phyloP scores from a whole-genome alignment of 148 eudicot genomes.

The Rheum nobile region DNA sequence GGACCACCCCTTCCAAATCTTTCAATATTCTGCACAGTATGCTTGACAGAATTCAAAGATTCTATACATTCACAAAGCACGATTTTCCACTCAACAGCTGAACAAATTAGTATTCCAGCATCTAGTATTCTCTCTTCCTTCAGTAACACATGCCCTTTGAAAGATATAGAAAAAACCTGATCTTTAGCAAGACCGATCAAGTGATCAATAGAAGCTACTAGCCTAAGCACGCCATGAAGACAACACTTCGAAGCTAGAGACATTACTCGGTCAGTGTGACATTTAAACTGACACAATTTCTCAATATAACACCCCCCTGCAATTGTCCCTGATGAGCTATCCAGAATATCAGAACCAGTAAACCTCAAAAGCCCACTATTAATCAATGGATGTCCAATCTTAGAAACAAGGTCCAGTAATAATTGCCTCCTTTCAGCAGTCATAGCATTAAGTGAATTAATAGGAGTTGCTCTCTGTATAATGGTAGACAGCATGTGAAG shows the following conservation, averaged over 20 bases:
- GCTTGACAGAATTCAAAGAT: constrained; percentile 38
- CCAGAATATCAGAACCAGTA: constrained; percentile 16
- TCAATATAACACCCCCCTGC: constrained; percentile 27
- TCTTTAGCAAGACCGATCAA: constrained; percentile 38
- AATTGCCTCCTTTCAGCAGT: constrained; percentile 24
- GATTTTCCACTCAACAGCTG: constrained; percentile 28
- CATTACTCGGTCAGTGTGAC: constrained; percentile 32
- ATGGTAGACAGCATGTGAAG: constrained; percentile 53
- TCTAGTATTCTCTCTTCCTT: constrained; percentile 37
- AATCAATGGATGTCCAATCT: constrained; percentile 39
- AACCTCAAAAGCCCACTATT: constrained; percentile 40
- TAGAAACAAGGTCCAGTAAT: constrained; percentile 62
- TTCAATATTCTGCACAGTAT: constrained; percentile 38
- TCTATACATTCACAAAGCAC: constrained; percentile 34
- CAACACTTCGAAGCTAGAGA: constrained; percentile 61
- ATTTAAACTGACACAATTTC: constrained; percentile 44
- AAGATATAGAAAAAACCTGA: constrained; percentile 12
- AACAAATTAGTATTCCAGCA: constrained; percentile 41
- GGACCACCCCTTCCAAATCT: constrained; percentile 90
- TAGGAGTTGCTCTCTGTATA: constrained; percentile 53
- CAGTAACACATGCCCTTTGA: constrained; percentile 8
- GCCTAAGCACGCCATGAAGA: constrained; percentile 44
- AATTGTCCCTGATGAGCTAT: constrained; percentile 11
- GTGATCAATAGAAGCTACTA: constrained; percentile 48
- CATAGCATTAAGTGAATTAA: constrained; percentile 20